Percentiles rank a stretch among this genome's conserved stretches.
Evolutionary conservation across 2,329 filamentous ascomycete species (phyloP).

Genomic region (Clonostachys rhizophaga): DNA sequence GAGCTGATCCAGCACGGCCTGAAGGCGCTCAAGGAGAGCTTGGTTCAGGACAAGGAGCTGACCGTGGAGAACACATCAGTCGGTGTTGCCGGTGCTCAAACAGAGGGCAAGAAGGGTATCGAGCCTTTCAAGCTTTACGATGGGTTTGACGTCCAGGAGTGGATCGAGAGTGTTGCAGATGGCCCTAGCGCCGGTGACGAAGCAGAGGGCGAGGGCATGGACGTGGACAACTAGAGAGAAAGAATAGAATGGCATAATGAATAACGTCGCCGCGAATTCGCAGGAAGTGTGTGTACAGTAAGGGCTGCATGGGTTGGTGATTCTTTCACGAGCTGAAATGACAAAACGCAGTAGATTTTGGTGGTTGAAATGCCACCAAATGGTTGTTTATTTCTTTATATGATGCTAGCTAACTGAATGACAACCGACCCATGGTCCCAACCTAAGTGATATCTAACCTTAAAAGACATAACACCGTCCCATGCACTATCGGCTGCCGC

Average conservation of each 20-base stretch:
- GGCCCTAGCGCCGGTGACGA: conserved; percentile 33
- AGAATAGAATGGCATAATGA: conserved; percentile 6
- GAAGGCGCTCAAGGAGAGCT: conserved; percentile 86
- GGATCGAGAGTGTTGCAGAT: conserved; percentile 72
- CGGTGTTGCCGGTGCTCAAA: conserved; percentile 68
- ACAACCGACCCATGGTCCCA: too few relatives aligned
- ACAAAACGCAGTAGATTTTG: too few relatives aligned
- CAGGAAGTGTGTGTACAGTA: too few relatives aligned
- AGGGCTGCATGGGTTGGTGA: too few relatives aligned
- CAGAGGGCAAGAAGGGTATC: conserved; percentile 47
- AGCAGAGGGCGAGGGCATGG: conserved; percentile 27
- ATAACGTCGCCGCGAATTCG: not conserved
- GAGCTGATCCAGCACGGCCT: conserved; percentile 89
- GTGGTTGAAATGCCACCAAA: too few relatives aligned
- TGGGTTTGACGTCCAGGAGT: conserved; percentile 78
- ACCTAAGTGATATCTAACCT: too few relatives aligned
- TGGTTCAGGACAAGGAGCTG: conserved; percentile 95
- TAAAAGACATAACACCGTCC: too few relatives aligned
- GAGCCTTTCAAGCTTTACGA: conserved; percentile 91
- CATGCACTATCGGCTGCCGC: too few relatives aligned
- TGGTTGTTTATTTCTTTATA: not conserved
- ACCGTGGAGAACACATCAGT: conserved; percentile 96
- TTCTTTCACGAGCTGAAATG: too few relatives aligned
- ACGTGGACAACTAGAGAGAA: conserved; percentile 23
- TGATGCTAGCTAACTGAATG: not conserved